Conservation (phyloP, 2,329 filamentous ascomycete genomes). For the Neofusicoccum cordaticola region DNA sequence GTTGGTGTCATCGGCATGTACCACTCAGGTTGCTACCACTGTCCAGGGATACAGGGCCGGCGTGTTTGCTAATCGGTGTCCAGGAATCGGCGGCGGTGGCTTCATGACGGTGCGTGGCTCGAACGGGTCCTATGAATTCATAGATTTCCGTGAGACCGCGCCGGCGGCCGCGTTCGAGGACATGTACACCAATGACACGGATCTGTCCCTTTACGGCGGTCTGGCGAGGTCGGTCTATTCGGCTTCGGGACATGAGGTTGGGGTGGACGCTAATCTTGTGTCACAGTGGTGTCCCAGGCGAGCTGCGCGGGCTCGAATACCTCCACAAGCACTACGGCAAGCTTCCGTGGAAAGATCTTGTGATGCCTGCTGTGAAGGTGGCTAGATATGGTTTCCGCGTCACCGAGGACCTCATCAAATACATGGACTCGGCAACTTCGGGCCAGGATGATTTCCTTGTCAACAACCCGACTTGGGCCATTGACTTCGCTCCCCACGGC, state of each 20-base stretch:
- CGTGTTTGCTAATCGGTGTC: conserved; percentile 27
- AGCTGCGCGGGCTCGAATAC: conserved; percentile 75
- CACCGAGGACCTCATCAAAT: conserved; percentile 68
- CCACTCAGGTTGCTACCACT: conserved; percentile 28
- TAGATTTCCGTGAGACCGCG: conserved; percentile 88
- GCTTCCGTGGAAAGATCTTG: conserved; percentile 57
- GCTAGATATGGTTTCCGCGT: conserved; percentile 62
- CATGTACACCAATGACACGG: conserved; percentile 75
- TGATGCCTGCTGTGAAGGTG: conserved; percentile 70
- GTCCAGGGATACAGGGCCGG: too few relatives aligned
- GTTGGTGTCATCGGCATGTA: conserved; percentile 51
- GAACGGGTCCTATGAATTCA: conserved; percentile 75
- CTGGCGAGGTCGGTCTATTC: conserved; percentile 45
- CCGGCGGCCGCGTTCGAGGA: conserved; percentile 76
- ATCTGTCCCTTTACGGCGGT: conserved; percentile 68
- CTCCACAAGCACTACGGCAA: conserved; percentile 69
- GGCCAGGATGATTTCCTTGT: conserved; percentile 64
- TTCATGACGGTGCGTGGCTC: conserved; percentile 78
- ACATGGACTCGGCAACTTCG: conserved; percentile 60
- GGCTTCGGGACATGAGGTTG: too few relatives aligned
- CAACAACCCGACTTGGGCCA: conserved; percentile 73
- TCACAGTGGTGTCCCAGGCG: conserved; percentile 64
- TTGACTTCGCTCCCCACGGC: conserved; percentile 86
- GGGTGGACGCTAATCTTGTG: not conserved
- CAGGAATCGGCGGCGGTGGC: conserved; percentile 82